Percentiles rank a stretch among this genome's conserved stretches.
These are phyloP conservation scores for Helenozyma rhizophorensis DNA, from an alignment of 805 yeast species.

Conservation along the genomic window DNA sequence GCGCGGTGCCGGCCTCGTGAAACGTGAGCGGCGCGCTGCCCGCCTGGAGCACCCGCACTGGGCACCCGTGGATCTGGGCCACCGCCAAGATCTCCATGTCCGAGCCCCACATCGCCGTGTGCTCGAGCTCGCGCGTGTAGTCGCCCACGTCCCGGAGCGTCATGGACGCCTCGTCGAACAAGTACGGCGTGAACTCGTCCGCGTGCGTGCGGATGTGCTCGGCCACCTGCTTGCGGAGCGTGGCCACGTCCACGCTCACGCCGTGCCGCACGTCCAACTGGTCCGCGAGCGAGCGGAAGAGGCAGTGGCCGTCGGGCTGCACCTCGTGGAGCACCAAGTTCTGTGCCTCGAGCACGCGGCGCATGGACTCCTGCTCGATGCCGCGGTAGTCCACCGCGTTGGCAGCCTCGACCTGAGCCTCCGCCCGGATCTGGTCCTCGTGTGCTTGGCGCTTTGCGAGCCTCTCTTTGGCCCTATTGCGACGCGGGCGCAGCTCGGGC, in stretches of 20 bases:
- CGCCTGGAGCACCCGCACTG: conserved; percentile 72
- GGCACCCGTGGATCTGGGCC: conserved; percentile 63
- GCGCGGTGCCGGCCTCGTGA: conserved; percentile 52
- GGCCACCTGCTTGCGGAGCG: conserved; percentile 63
- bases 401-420: conserved; percentile 70
- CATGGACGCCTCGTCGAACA: conserved; percentile 75
- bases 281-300: conserved; percentile 81
- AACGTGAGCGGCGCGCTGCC: conserved; percentile 65
- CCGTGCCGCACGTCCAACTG: conserved; percentile 58
- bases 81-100: conserved; percentile 87
- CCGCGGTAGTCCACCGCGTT: conserved; percentile 61
- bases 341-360: conserved; percentile 44
- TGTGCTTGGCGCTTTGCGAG: conserved; percentile 73
- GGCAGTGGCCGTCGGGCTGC: conserved; percentile 90
- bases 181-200: conserved; percentile 73
- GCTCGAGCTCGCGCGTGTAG: conserved; percentile 63
- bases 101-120: conserved; percentile 95
- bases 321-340: conserved; percentile 62
- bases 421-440: conserved; percentile 53
- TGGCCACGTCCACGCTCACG: conserved; percentile 34
- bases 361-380: conserved; percentile 67
- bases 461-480: conserved; percentile 84
- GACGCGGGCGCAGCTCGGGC: conserved; percentile 9
- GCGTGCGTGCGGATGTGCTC: conserved; percentile 58
- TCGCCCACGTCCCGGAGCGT: conserved; percentile 58